Evolutionary conservation across 345 rosid species (phyloP), one percentile per base, ranked within the genome.

Genomic region (Lumnitzera littorea): DNA sequence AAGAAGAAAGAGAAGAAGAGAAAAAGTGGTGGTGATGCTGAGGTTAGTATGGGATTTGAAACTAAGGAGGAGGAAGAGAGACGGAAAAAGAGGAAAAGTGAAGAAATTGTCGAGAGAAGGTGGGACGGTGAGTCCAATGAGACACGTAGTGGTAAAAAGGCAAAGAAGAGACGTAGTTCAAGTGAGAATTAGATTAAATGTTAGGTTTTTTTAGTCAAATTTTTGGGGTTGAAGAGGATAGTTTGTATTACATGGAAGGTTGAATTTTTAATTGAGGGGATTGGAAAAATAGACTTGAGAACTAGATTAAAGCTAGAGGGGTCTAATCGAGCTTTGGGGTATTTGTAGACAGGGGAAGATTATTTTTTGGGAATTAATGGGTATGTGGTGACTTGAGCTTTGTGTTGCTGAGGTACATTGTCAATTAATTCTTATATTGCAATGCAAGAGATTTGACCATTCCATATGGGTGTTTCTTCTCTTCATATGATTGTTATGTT

Each of bases 41-140:
- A 23, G 41, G 51, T 5, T 2, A 54, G 50, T 24, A 48, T 12
- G 56, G 53, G 50, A 14, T n/a, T 51, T 17, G 62, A 57, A 12
- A 24, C n/a, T 56, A 50, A 24, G 27, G 62, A 47, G 41, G 50
- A 50, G 49, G 53, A 48, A 50, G 60, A 24, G 20, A 48, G 54
- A 56, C 46, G 63, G 68, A 56, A 56, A 23, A 64, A 57, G 68
- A 57, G 62, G 20, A 51, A 15, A 36, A 57, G 2, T 8, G 68
- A 36, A 29, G 61, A 48, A 49, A 41, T 43, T 36, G 46, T n/a
- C 17, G 68, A 23, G 23, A 55, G 43, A 13, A 16, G 6, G 3
- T 53, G 36, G 13, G 61, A 41, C 50, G 51, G 25, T 5, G 68
- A 43, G 36, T 65, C 48, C 17, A 20, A 50, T 17, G 68, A 57